phyloP scores from a whole-genome alignment of 371 early-diverging fungal genomes.

The Apophysomyces ossiformis region DNA sequence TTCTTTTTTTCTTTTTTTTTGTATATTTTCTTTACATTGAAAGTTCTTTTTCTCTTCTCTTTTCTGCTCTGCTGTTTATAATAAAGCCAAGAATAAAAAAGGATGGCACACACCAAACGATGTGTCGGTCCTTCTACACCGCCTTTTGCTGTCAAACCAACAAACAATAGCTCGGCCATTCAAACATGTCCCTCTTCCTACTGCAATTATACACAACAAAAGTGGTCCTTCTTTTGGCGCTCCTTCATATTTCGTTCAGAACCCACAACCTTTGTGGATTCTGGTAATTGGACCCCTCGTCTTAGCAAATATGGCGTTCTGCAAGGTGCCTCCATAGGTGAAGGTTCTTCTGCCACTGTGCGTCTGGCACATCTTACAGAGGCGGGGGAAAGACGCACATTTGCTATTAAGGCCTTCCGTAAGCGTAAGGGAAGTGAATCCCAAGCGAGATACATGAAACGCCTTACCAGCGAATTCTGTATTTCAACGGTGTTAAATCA shows the following conservation, averaged over 20 bases:
- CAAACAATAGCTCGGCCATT: not conserved
- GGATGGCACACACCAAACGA: not conserved
- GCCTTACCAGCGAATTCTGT: conserved; percentile 89
- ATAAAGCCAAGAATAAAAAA: not conserved
- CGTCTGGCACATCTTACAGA: conserved; percentile 8
- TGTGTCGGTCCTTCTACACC: not conserved
- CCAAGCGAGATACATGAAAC: conserved; percentile 91
- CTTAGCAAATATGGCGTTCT: conserved; percentile 2
- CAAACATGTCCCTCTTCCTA: not conserved
- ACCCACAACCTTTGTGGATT: not conserved
- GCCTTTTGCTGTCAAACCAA: not conserved
- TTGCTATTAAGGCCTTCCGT: conserved; percentile 93
- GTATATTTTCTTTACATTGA: no score
- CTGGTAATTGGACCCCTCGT: not conserved
- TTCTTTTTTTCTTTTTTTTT: not conserved
- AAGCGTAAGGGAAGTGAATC: conserved; percentile 83
- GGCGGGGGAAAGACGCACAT: not conserved
- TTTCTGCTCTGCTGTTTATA: no score
- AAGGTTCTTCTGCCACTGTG: conserved; percentile 18
- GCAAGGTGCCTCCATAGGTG: conserved; percentile 10
- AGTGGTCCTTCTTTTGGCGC: not conserved
- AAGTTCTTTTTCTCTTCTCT: no score
- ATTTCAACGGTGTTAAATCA: conserved; percentile 88
- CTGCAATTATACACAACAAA: not conserved
- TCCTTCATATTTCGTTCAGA: not conserved